Percentiles rank a stretch among this genome's conserved stretches.
phyloP scores from a whole-genome alignment of 305 asterid genomes.

The Striga hermonthica region DNA sequence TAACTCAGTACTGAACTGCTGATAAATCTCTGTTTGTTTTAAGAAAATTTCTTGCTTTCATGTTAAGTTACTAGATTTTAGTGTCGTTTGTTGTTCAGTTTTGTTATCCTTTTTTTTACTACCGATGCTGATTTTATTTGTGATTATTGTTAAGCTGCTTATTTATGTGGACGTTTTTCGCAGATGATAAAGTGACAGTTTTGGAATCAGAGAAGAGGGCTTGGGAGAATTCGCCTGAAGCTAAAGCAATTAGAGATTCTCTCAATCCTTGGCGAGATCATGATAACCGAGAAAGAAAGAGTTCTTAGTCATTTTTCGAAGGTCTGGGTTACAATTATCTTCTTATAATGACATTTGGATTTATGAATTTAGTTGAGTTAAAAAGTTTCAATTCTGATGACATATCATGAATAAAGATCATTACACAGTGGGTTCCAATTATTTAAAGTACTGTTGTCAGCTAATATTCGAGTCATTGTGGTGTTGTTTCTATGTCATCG shows the following conservation, averaged over 20 bases:
- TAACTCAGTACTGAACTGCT: neutral
- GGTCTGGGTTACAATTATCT: conserved; percentile 19
- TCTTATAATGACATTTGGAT: neutral
- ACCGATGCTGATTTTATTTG: neutral
- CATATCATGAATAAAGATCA: neutral
- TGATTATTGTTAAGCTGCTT: conserved; percentile 5
- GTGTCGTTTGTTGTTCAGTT: conserved; percentile 6
- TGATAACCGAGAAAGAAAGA: conserved; percentile 45
- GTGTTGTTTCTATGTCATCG: neutral
- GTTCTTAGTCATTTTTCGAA: conserved; percentile 35
- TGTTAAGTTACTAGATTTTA: neutral
- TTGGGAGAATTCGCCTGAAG: conserved; percentile 78
- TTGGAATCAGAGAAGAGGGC: conserved; percentile 84
- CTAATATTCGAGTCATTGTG: neutral
- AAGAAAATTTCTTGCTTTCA: neutral
- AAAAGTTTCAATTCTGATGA: neutral
- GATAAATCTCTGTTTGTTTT: neutral
- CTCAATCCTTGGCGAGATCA: conserved; percentile 81
- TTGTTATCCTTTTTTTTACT: conserved; percentile 10
- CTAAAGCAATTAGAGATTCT: conserved; percentile 79
- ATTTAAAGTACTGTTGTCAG: neutral
- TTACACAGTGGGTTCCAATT: neutral
- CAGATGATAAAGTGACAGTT: conserved; percentile 89
- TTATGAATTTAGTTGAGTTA: neutral
- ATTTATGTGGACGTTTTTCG: conserved; percentile 26